Evolutionary conservation across 2,329 filamentous ascomycete species (phyloP).

Genomic region (Huntiella decipiens): DNA sequence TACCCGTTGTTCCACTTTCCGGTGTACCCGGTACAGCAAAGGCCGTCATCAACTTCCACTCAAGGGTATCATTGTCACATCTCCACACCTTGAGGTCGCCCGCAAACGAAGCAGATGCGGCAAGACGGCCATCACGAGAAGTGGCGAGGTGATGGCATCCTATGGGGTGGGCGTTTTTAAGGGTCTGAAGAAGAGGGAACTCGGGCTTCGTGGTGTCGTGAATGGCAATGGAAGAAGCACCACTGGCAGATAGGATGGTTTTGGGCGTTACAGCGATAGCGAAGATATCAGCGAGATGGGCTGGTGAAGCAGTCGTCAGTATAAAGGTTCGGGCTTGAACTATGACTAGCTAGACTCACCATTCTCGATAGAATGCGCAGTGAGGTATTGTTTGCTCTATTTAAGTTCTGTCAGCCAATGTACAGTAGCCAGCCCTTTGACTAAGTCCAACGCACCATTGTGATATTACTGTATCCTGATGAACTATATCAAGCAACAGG

Average conservation of each 20-base stretch:
- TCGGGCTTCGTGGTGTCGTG: conserved; percentile 54
- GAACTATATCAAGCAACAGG: too few relatives aligned
- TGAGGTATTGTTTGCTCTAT: conserved; percentile 70
- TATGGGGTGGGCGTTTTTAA: conserved; percentile 63
- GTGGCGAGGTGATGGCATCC: conserved; percentile 81
- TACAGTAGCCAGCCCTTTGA: too few relatives aligned
- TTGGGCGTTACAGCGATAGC: conserved; percentile 57
- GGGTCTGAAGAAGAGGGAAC: conserved; percentile 61
- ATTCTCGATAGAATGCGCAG: conserved; percentile 74
- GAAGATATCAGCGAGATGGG: conserved; percentile 72
- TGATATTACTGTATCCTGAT: too few relatives aligned
- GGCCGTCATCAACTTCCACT: conserved; percentile 28
- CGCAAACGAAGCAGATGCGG: conserved; percentile 73
- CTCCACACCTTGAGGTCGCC: conserved; percentile 77
- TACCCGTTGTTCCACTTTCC: conserved; percentile 14
- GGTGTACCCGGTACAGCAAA: not conserved
- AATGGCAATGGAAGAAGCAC: conserved; percentile 63
- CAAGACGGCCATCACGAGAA: conserved; percentile 46
- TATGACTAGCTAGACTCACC: conserved; percentile 31
- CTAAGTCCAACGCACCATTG: too few relatives aligned
- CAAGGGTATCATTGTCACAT: conserved; percentile 30
- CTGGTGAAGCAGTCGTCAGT: conserved; percentile 25
- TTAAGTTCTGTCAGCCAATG: too few relatives aligned
- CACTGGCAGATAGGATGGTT: conserved; percentile 65
- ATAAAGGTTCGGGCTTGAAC: not conserved